Base-by-base conservation (phyloP, 495 filamentous ascomycete species). In the Platismatia glauca region DNA sequence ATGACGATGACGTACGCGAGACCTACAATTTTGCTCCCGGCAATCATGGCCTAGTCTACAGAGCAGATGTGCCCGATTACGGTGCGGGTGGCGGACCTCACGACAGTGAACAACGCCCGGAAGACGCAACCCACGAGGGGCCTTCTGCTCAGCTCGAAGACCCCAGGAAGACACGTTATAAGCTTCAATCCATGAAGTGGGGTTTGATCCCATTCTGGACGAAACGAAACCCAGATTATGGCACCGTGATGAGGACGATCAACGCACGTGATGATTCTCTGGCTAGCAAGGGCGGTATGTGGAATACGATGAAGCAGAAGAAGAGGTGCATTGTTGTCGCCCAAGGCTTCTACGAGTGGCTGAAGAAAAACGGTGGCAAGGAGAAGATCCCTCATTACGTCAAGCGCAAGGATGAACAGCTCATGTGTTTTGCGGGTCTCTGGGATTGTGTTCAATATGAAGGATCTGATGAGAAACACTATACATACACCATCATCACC, bases 311-410 rank as follows among this genome's bases (percentile, higher is more conserved):
- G 88, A 97, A 96, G 72, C 80, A 84, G 56, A 82, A 78, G 68
- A 95, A 96, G 71, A 80, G 94, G 31, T 98, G 94, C 70, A 77
- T 97, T 48, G 84, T 98, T 3, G 66, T 93, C 5, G 90, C 87
- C 18, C 86, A 96, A 73, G 94, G 94, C 4, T 98, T 97, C 74
- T 98, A 93, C 72, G 94, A 98, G 73, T 98, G 94, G 94, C 73
- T 94, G 58, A 90, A 94, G 72, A 89, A 90, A 68, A 82, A 84
- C 34, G 84, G 84, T 0, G 80, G 84, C 1, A 93, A 89, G 67
- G 85, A 90, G 64, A 90, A 86, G 73, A 75, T 91, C 0, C 94
- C 94, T 44, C 84, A 97, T 72, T 97, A 81, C 70, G 79, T 89
- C 13, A 89, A 85, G 69, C 77, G 90, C 18, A 89, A 84, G 68